phyloP scores from a whole-genome alignment of 2,329 filamentous ascomycete genomes.

The Tolypocladium inflatum region DNA sequence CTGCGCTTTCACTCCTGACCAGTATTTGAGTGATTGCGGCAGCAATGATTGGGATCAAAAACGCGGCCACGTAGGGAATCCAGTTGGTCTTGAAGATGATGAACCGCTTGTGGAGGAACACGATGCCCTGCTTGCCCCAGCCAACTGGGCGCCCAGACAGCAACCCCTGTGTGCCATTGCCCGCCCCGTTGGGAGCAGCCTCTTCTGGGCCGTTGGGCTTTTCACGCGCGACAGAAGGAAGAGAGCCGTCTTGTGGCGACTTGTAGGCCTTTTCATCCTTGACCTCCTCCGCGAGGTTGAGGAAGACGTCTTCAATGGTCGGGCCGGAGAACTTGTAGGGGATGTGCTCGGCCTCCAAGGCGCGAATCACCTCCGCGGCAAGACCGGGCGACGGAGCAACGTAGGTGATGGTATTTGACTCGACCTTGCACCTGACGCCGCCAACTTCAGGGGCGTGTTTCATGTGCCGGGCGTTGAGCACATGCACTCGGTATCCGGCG shows the following conservation, averaged over 20 bases:
- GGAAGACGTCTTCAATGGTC: slow-evolving; percentile 86
- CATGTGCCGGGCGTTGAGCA: slow-evolving; percentile 49
- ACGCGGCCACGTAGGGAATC: slow-evolving; percentile 63
- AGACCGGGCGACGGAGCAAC: slow-evolving; percentile 58
- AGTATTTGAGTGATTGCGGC: slow-evolving; percentile 73
- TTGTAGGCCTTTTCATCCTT: slow-evolving; percentile 15
- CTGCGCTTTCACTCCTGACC: slow-evolving; percentile 45
- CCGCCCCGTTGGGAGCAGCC: not conserved
- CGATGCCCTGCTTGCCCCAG: slow-evolving; percentile 58
- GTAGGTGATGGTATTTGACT: slow-evolving; percentile 66
- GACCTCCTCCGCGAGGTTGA: slow-evolving; percentile 76
- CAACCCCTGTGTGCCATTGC: not conserved
- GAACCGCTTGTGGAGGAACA: slow-evolving; percentile 69
- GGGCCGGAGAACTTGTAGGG: slow-evolving; percentile 78
- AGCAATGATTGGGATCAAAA: slow-evolving; percentile 70
- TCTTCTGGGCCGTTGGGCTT: not conserved
- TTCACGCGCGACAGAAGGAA: not conserved
- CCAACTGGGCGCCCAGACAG: slow-evolving; percentile 31
- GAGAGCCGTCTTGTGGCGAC: slow-evolving; percentile 9
- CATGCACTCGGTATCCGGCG: slow-evolving; percentile 74
- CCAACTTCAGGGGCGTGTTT: slow-evolving; percentile 40
- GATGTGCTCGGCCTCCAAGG: slow-evolving; percentile 57
- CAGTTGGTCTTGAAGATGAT: slow-evolving; percentile 72
- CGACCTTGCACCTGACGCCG: slow-evolving; percentile 45
- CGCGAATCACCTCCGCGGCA: slow-evolving; percentile 61